Conservation (phyloP, 2,329 filamentous ascomycete genomes). For the Pestalotiopsis sp. region DNA sequence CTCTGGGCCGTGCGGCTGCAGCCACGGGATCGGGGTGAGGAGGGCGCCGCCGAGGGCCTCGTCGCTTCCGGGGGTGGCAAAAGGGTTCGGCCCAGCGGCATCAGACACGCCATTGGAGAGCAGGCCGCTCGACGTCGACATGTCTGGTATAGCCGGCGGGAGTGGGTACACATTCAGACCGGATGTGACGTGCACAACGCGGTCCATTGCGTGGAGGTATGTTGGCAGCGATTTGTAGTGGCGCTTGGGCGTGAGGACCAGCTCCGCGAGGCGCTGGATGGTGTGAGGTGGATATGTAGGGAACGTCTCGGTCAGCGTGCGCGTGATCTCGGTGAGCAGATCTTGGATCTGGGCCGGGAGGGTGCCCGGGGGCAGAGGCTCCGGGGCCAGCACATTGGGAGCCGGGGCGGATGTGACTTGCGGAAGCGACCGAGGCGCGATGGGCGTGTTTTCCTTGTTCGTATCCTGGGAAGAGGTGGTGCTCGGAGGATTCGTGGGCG, state of each 20-base stretch:
- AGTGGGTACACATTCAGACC: slow-evolving; percentile 81
- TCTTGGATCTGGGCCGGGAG: slow-evolving; percentile 67
- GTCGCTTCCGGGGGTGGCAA: slow-evolving; percentile 70
- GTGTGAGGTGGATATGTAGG: slow-evolving; percentile 81
- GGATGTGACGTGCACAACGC: slow-evolving; percentile 88
- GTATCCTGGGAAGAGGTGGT: slow-evolving; percentile 55
- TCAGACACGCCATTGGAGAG: slow-evolving; percentile 65
- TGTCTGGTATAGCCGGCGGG: slow-evolving; percentile 64
- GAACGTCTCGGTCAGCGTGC: slow-evolving; percentile 69
- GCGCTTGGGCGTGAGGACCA: slow-evolving; percentile 73
- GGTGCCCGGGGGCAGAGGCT: slow-evolving; percentile 38
- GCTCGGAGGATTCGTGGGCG: slow-evolving; percentile 39
- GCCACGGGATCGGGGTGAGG: slow-evolving; percentile 92
- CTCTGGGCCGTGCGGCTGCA: slow-evolving; percentile 42
- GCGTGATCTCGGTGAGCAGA: slow-evolving; percentile 63
- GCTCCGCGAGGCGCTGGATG: slow-evolving; percentile 87
- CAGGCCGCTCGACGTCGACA: slow-evolving; percentile 51
- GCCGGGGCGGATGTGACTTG: slow-evolving; percentile 22
- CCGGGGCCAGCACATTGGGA: slow-evolving; percentile 39
- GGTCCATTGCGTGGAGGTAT: slow-evolving; percentile 88
- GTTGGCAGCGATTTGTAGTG: slow-evolving; percentile 83
- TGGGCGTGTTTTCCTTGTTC: slow-evolving; percentile 67
- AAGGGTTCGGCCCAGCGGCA: slow-evolving; percentile 37
- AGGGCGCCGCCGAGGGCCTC: slow-evolving; percentile 88
- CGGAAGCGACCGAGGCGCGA: slow-evolving; percentile 32